Evolutionary conservation across 2,329 filamentous ascomycete species (phyloP).

Genomic region (Penicillium sumatraense): DNA sequence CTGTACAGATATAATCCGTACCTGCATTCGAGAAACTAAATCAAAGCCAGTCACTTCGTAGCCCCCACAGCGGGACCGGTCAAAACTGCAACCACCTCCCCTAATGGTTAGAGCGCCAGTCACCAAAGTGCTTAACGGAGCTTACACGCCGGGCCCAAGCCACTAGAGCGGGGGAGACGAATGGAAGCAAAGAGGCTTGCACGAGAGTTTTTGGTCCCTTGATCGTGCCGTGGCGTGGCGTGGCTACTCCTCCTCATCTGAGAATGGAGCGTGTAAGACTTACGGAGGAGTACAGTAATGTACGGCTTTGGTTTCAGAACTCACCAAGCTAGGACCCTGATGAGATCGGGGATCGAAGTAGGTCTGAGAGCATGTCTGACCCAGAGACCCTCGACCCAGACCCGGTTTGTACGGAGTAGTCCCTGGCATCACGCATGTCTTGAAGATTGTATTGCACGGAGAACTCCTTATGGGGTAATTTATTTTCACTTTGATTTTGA

Average conservation of each 20-base stretch:
- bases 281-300: too few species aligned
- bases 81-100: constrained; percentile 2
- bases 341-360: background rate
- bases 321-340: background rate
- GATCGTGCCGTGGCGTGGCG: background rate
- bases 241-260: background rate
- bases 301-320: background rate
- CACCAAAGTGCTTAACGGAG: constrained; percentile 21
- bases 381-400: background rate
- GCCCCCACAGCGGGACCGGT: constrained; percentile 17
- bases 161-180: constrained; percentile 6
- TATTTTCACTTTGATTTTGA: background rate
- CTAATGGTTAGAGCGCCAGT: constrained; percentile 7
- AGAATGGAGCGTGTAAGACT: too few species aligned
- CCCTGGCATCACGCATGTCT: constrained; percentile 7
- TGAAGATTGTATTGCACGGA: background rate
- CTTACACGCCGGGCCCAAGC: constrained; percentile 18
- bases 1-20: too few species aligned
- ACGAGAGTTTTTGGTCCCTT: constrained; percentile 2
- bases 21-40: background rate
- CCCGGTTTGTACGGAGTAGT: background rate
- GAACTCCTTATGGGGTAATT: background rate
- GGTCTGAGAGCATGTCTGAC: background rate
- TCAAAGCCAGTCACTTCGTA: background rate
- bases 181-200: background rate